phyloP scores from a whole-genome alignment of 805 yeast species.

The Yarrowia hollandica region DNA sequence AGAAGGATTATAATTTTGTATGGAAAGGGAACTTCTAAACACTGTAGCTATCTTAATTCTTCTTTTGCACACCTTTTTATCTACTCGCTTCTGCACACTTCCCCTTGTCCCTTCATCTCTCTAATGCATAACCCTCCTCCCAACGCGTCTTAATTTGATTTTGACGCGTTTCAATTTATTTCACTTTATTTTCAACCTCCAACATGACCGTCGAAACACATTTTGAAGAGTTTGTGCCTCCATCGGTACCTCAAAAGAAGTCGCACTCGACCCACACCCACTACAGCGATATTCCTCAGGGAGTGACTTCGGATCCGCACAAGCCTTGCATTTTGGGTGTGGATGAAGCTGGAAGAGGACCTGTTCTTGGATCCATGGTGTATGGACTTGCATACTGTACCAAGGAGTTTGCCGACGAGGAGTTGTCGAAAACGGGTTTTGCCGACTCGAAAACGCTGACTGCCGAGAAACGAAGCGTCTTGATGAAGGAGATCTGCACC shows the following conservation, averaged over 20 bases:
- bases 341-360: conserved; percentile 99
- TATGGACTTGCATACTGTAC: conserved; percentile 84
- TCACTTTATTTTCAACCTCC: no score
- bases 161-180: background rate
- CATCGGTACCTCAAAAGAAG: background rate
- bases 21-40: no score
- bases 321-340: conserved; percentile 64
- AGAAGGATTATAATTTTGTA: no score
- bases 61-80: no score
- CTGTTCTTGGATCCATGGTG: conserved; percentile 97
- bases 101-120: no score
- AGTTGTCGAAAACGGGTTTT: conserved; percentile 68
- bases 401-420: conserved; percentile 47
- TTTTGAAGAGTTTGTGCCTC: conserved; percentile 9
- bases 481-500: conserved; percentile 61
- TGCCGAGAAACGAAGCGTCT: conserved; percentile 62
- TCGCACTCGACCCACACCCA: conserved; percentile 3
- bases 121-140: no score
- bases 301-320: background rate
- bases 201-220: conserved; percentile 2
- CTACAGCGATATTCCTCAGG: background rate
- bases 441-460: conserved; percentile 90
- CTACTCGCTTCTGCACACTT: no score
- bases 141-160: background rate
- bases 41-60: no score